Conservation (phyloP, 108 stramenopile genomes). For the Bacterosira constricta region DNA sequence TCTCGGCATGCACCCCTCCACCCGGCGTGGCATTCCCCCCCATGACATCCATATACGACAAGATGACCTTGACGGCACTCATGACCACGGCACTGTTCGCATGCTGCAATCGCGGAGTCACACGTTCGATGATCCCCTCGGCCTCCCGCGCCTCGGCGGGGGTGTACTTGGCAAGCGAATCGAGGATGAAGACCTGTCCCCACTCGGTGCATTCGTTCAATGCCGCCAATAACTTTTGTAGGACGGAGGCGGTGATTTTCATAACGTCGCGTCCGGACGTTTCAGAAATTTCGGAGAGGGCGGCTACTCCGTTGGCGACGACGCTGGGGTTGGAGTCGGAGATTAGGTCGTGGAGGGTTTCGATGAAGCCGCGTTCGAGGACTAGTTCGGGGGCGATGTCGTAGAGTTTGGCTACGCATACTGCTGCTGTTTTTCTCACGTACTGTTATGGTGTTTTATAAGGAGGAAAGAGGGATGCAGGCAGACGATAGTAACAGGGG, state of each 20-base stretch:
- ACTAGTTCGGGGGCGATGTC: conserved; percentile 98
- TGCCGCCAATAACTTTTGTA: conserved; percentile 97
- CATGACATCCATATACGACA: conserved; percentile 96
- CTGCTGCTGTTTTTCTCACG: conserved; percentile 98
- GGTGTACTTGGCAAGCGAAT: conserved; percentile 95
- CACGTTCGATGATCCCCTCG: conserved; percentile 98
- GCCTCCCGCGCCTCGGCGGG: conserved; percentile 93
- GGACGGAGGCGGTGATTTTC: conserved; percentile 89
- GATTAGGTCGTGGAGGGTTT: conserved; percentile 94
- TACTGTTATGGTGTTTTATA: conserved; percentile 43
- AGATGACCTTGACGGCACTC: conserved; percentile 97
- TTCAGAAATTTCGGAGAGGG: conserved; percentile 97
- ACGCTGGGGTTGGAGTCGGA: conserved; percentile 97
- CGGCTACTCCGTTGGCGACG: conserved; percentile 99
- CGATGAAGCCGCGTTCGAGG: conserved; percentile 96
- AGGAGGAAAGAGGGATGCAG: conserved; percentile 25
- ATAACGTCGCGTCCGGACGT: conserved; percentile 95
- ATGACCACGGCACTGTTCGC: conserved; percentile 99
- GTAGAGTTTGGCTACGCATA: conserved; percentile 99
- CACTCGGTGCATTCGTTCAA: conserved; percentile 99
- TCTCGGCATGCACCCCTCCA: conserved; percentile 66
- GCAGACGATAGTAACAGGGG: not conserved
- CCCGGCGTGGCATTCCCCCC: conserved; percentile 18
- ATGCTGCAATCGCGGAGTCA: conserved; percentile 98
- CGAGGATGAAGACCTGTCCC: conserved; percentile 99